Evolutionary conservation across 2,329 filamentous ascomycete genomes (phyloP), one percentile per base, ranked within the genome.

Genomic region (Trichophyton equinum): DNA sequence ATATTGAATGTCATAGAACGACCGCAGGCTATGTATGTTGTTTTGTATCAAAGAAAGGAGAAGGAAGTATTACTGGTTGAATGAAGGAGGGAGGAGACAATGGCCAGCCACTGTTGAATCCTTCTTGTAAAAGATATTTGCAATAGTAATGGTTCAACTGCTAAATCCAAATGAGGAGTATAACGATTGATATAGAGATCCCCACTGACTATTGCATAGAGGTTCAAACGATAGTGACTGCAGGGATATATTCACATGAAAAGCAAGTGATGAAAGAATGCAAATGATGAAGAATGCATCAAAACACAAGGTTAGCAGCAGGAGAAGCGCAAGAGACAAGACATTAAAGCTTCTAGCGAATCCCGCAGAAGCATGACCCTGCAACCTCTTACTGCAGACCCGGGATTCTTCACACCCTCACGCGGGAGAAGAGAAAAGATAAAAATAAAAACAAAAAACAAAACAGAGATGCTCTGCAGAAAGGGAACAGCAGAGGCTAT

Each of bases 261-360:
- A 25, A 62, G 64, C 33, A 38, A 38, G 33, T 4, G 33, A 63
- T 59, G 65, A 62, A 63, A 57, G 56, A 56, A 59, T 44, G 59
- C 27, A 51, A 63, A 66, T 62, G 64, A 57, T 58, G 58, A 58
- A 47, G 60, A 51, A 64, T 33, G 25, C 55, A 62, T 49, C 20
- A 42, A 44, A 42, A 51, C 5, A 27, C 20, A 18, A 46, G 57
- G 38, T 18, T 15, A 47, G 22, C 30, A 38, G n/a, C 18, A 57
- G 61, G 60, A 60, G 61, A 61, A 61, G 56, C 59, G 62, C 55
- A 61, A 60, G 62, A 60, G 60, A 49, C 9, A 22, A 22, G 30
- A 5, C 44, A 42, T 7, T 33, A n/a, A 49, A 36, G 20, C 11
- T 44, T 36, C 44, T 25, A 47, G 44, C 57, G 36, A 59, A 59